Percentiles rank a stretch among this genome's conserved stretches.
Conservation (phyloP, 805 yeast species). For the Isabelozyma gotoi region DNA sequence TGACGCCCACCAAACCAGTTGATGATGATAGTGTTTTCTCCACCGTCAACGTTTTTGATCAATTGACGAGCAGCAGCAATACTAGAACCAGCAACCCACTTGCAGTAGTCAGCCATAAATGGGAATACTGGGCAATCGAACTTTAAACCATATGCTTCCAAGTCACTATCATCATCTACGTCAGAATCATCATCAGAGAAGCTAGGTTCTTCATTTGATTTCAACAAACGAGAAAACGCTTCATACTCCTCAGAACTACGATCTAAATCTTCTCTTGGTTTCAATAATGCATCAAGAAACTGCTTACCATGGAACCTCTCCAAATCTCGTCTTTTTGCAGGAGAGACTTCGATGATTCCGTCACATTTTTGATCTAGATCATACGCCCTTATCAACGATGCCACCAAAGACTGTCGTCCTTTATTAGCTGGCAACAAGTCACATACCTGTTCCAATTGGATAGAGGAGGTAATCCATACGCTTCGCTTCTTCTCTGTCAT, state of each 20-base stretch:
- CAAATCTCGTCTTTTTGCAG: slow-evolving; percentile 39
- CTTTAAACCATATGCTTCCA: slow-evolving; percentile 45
- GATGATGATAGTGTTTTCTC: slow-evolving; percentile 36
- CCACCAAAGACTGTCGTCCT: slow-evolving; percentile 48
- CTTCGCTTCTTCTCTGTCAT: no score
- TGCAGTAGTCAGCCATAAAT: slow-evolving; percentile 48
- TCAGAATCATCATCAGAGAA: not conserved
- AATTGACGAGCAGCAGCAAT: slow-evolving; percentile 46
- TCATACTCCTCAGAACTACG: slow-evolving; percentile 1
- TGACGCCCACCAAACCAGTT: slow-evolving; percentile 85
- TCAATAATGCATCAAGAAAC: slow-evolving; percentile 43
- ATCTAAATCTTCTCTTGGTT: slow-evolving; percentile 14
- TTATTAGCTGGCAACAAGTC: slow-evolving; percentile 55
- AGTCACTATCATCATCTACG: not conserved
- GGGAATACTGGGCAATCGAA: slow-evolving; percentile 70
- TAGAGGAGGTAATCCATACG: slow-evolving; percentile 21
- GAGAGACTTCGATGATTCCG: slow-evolving; percentile 17
- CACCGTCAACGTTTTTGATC: slow-evolving; percentile 4
- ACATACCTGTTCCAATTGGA: slow-evolving; percentile 14
- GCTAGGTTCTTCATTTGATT: not conserved
- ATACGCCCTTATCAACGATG: slow-evolving; percentile 42
- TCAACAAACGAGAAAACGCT: slow-evolving; percentile 3
- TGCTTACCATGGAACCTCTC: slow-evolving; percentile 47
- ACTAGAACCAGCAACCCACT: slow-evolving; percentile 56
- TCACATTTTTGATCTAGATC: slow-evolving; percentile 26